phyloP scores from a whole-genome alignment of 805 yeast genomes.

The Candida ovalis region DNA sequence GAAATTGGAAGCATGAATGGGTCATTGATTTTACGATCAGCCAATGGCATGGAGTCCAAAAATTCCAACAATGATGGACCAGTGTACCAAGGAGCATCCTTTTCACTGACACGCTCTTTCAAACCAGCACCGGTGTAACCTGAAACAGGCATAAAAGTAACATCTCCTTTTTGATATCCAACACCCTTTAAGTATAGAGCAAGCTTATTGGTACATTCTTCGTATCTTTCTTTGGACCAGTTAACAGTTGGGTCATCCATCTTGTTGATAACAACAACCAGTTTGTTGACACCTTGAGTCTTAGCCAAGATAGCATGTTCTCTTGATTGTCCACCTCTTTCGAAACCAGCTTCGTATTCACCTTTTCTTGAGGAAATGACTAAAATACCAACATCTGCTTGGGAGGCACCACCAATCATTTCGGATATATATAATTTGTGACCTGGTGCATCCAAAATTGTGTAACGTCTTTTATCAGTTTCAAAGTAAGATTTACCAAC shows the following conservation, averaged over 20 bases:
- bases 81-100: conserved; percentile 85
- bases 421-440: conserved; percentile 98
- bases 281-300: conserved; percentile 95
- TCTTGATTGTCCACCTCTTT: conserved; percentile 98
- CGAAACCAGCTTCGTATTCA: conserved; percentile 98
- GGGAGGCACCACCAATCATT: conserved; percentile 99
- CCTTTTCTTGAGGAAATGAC: conserved; percentile 99
- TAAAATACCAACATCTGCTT: conserved; percentile 96
- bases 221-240: conserved; percentile 96
- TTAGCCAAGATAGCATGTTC: conserved; percentile 97
- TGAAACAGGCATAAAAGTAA: conserved; percentile 93
- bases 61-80: conserved; percentile 92
- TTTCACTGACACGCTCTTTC: conserved; percentile 72
- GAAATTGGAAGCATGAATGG: conserved; percentile 97
- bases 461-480: conserved; percentile 96
- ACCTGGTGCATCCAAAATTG: conserved; percentile 98
- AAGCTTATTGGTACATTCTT: conserved; percentile 88
- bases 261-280: conserved; percentile 92
- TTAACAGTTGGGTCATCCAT: conserved; percentile 97
- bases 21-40: conserved; percentile 83
- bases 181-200: conserved; percentile 75
- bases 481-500: conserved; percentile 98
- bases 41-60: conserved; percentile 76
- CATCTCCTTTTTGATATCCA: conserved; percentile 87
- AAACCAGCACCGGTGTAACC: conserved; percentile 97